Evolutionary conservation across 805 yeast species (phyloP).

Genomic region (Kuraishia ogatae): DNA sequence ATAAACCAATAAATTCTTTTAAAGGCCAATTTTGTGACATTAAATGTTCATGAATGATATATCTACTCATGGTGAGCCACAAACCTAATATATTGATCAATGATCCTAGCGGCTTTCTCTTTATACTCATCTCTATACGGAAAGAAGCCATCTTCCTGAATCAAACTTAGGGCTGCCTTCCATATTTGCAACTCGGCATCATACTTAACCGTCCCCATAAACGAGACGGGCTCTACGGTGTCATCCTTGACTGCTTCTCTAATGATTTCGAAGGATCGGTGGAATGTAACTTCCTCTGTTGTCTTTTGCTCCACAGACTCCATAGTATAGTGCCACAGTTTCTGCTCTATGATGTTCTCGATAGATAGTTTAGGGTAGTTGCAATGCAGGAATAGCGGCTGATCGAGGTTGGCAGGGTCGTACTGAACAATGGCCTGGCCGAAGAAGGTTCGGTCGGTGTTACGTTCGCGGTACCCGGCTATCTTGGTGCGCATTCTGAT

Average conservation of each 20-base stretch:
- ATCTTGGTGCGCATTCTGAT: slow-evolving; percentile 16
- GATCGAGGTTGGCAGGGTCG: slow-evolving; percentile 16
- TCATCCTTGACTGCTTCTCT: neutral
- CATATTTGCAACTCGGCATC: neutral
- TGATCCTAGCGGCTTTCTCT: neutral
- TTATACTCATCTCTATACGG: neutral
- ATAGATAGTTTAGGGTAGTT: slow-evolving; percentile 20
- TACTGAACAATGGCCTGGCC: slow-evolving; percentile 23
- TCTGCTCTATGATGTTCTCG: neutral
- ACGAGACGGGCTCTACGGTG: neutral
- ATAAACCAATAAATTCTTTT: too few relatives aligned
- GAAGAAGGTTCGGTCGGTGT: slow-evolving; percentile 13
- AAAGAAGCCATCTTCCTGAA: neutral
- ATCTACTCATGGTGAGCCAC: neutral
- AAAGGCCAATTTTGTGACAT: too few relatives aligned
- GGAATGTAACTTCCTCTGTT: neutral
- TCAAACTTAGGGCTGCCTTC: neutral
- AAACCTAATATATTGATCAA: neutral
- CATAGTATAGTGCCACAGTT: neutral
- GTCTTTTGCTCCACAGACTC: neutral
- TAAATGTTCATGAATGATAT: too few relatives aligned
- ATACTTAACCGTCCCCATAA: neutral
- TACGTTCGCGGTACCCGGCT: slow-evolving; percentile 18
- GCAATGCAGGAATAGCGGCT: slow-evolving; percentile 19
- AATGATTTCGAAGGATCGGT: neutral